Evolutionary conservation across 495 filamentous ascomycete genomes (phyloP), one percentile per base, ranked within the genome.

Genomic region (Aspergillus haitiensis): DNA sequence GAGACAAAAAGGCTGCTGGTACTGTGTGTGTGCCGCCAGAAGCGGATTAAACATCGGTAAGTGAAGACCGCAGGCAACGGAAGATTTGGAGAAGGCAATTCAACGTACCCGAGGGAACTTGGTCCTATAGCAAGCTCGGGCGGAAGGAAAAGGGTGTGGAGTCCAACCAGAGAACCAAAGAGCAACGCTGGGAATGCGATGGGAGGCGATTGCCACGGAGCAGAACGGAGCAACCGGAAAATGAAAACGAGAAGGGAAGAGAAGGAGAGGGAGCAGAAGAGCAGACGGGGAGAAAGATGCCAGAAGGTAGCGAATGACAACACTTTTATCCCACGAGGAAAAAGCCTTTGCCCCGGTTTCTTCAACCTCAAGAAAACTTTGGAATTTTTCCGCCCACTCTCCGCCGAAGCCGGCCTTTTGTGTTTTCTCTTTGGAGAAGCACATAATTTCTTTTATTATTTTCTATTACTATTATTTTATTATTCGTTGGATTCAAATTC

Each of bases 321-420:
- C 44, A 47, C 56, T 66, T 56, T 66, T 66, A 66, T 66, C 64
- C 60, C 51, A 55, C 52, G 59, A 65, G 66, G 68, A 67, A 74
- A 70, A 73, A 71, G 66, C 64, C 69, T 72, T 73, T 69, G 65
- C 66, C 68, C 61, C 46, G 37, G 34, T 31, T 51, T 46, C 34
- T 44, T 64, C 59, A 60, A 54, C 59, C 51, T 21, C 44, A 21
- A 47, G 56, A 54, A 49, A 57, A 56, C 58, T 63, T 66, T 60
- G 21, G 21, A 27, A 27, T 58, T 55, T 63, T 63, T 66, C 60
- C 64, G 64, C 64, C 60, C 64, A 63, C 72, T 67, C 69, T 63
- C 37, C 68, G 72, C 74, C 74, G 72, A 75, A 73, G 71, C 70
- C 74, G 74, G 72, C 69, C 40, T 5, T 63, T 68, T 65, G 65